Conservation (phyloP, 768 basidiomycete genomes). For the Kockovaella imperatae region DNA sequence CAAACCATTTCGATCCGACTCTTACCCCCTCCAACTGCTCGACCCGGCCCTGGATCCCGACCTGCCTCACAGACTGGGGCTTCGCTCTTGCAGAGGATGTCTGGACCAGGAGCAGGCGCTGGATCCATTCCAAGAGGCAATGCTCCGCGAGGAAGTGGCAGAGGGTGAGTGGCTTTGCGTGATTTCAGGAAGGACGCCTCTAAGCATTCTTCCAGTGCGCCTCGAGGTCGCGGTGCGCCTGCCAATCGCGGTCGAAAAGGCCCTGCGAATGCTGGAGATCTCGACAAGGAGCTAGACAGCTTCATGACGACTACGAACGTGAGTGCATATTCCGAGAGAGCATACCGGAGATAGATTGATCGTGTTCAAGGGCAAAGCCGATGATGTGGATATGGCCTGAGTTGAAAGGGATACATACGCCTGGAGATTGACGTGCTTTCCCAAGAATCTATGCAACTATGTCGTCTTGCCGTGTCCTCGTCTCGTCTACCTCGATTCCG, state of each 20-base stretch:
- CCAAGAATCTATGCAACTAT: no score
- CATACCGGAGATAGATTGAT: background rate
- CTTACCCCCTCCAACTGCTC: constrained; percentile 18
- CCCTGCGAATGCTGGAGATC: constrained; percentile 65
- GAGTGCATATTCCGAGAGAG: constrained; percentile 2
- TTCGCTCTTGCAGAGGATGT: constrained; percentile 28
- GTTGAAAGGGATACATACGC: no score
- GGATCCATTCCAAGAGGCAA: background rate
- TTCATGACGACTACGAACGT: constrained; percentile 36
- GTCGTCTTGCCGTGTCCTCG: no score
- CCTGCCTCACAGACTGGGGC: constrained; percentile 13
- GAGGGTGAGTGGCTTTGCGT: background rate
- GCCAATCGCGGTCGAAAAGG: constrained; percentile 36
- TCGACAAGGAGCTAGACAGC: constrained; percentile 75
- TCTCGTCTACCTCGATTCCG: no score
- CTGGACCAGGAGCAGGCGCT: constrained; percentile 9
- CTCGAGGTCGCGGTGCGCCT: constrained; percentile 40
- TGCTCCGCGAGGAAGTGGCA: constrained; percentile 1
- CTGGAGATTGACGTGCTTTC: no score
- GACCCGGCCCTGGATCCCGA: constrained; percentile 5
- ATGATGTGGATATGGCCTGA: constrained; percentile 25
- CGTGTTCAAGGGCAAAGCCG: background rate
- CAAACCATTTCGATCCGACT: constrained; percentile 39
- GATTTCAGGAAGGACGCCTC: background rate
- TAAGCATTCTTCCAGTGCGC: background rate